Conservation (phyloP, 257 asterid species). For the Catharanthus roseus region DNA sequence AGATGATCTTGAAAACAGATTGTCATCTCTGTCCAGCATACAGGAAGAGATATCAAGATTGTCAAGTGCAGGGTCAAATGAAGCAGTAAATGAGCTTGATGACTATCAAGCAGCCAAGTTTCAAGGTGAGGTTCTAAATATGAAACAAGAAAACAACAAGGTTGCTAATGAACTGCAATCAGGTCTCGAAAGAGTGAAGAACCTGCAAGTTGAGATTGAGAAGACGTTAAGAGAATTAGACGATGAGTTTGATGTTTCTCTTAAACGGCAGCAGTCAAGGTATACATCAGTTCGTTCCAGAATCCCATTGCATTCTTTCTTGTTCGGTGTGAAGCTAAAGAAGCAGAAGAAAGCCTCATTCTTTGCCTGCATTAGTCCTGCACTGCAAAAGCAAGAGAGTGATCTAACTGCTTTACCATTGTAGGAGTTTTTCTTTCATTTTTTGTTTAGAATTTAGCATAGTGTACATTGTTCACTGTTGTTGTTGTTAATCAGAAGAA, state of each 20-base stretch:
- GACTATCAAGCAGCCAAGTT: conserved; percentile 46
- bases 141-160: conserved; percentile 41
- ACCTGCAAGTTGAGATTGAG: conserved; percentile 31
- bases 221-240: conserved; percentile 31
- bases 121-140: conserved; percentile 45
- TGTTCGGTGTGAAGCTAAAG: conserved; percentile 48
- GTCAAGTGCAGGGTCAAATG: conserved; percentile 17
- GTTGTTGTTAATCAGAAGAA: no score
- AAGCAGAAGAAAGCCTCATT: conserved; percentile 34
- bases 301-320: conserved; percentile 45
- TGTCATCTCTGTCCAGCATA: conserved; percentile 31
- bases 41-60: conserved; percentile 34
- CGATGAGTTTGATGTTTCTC: conserved; percentile 28
- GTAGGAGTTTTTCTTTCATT: neutral
- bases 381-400: conserved; percentile 38
- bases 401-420: conserved; percentile 21
- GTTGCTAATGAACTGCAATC: conserved; percentile 28
- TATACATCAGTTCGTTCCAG: conserved; percentile 17
- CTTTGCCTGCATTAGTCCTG: conserved; percentile 40
- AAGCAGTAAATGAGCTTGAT: conserved; percentile 26
- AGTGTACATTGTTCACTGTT: neutral
- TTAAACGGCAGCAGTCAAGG: conserved; percentile 14
- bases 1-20: conserved; percentile 40
- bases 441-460: neutral
- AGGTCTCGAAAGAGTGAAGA: conserved; percentile 24